Percentiles rank a stretch among this genome's conserved stretches.
Conservation (phyloP, 2,329 filamentous ascomycete species). For the Ascochyta viciae-villosae region DNA sequence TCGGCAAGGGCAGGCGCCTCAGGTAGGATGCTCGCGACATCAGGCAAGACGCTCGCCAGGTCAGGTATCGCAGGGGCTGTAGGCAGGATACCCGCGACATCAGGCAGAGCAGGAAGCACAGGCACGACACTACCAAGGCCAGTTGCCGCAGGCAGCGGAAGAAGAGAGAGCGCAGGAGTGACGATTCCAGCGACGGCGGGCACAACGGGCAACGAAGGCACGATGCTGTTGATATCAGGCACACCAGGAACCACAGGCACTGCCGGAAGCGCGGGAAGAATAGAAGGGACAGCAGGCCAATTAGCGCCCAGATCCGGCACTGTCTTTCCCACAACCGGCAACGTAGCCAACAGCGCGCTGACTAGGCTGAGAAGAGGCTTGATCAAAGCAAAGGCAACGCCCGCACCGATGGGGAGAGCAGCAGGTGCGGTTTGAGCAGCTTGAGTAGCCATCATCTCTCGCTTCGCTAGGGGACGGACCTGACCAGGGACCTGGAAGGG, state of each 20-base stretch:
- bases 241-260: neutral
- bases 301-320: neutral
- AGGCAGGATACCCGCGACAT: neutral
- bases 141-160: too few species aligned
- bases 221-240: neutral
- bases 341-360: neutral
- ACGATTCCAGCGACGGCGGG: neutral
- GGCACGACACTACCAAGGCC: neutral
- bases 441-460: neutral
- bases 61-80: neutral
- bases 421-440: neutral
- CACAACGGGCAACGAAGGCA: neutral
- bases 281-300: neutral
- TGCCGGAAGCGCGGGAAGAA: neutral
- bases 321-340: neutral
- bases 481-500: slow-evolving; percentile 5
- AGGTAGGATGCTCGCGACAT: neutral
- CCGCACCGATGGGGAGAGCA: neutral
- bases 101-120: neutral
- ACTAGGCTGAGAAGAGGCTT: neutral
- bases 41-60: neutral
- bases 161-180: too few species aligned
- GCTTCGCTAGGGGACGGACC: neutral
- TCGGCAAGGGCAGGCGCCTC: neutral
- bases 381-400: neutral